phyloP scores from a whole-genome alignment of 2,329 filamentous ascomycete genomes.

The Exophiala alcalophila region DNA sequence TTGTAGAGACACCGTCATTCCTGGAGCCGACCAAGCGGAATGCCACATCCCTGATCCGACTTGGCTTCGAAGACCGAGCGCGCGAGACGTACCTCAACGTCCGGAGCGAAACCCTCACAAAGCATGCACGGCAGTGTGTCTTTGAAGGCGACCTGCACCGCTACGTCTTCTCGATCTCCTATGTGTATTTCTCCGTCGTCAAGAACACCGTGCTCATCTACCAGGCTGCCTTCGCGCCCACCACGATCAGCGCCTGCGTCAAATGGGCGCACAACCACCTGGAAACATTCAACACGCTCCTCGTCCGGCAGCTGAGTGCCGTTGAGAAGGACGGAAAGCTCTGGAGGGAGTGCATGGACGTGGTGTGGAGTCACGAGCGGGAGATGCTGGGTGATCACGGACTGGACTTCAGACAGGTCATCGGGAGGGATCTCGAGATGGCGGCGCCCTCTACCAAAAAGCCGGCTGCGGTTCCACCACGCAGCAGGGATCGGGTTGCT shows the following conservation, averaged over 20 bases:
- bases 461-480: no score
- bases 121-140: slow-evolving; percentile 82
- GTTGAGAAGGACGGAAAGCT: slow-evolving; percentile 71
- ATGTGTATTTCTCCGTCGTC: slow-evolving; percentile 92
- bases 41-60: slow-evolving; percentile 75
- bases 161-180: slow-evolving; percentile 93
- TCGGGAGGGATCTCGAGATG: slow-evolving; percentile 56
- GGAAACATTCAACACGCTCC: slow-evolving; percentile 80
- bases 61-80: slow-evolving; percentile 88
- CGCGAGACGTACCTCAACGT: slow-evolving; percentile 82
- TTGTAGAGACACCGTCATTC: slow-evolving; percentile 75
- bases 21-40: slow-evolving; percentile 74
- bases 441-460: no score
- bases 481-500: no score
- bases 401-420: slow-evolving; percentile 80
- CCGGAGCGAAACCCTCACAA: slow-evolving; percentile 72
- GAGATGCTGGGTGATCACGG: slow-evolving; percentile 78
- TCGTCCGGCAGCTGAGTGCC: slow-evolving; percentile 81
- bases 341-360: slow-evolving; percentile 79
- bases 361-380: slow-evolving; percentile 72
- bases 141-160: slow-evolving; percentile 91
- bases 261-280: slow-evolving; percentile 98
- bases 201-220: slow-evolving; percentile 90
- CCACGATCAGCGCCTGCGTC: slow-evolving; percentile 90
- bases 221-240: slow-evolving; percentile 77